Percentiles rank a stretch among this genome's conserved stretches.
phyloP scores from a whole-genome alignment of 2,329 filamentous ascomycete species.

The Botrytis paeoniae region DNA sequence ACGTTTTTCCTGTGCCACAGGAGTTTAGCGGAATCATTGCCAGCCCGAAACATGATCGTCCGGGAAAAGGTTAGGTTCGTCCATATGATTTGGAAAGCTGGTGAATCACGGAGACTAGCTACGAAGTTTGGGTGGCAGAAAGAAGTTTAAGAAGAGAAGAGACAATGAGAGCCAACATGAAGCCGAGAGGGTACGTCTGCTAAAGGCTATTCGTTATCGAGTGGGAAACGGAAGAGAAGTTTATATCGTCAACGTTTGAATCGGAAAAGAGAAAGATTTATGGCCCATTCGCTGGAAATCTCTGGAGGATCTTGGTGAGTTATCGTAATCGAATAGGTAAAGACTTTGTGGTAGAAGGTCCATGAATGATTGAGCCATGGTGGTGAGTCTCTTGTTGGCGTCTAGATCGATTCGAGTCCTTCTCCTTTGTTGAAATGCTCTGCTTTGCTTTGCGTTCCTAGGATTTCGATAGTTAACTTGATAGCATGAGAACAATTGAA shows the following conservation, averaged over 20 bases:
- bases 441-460: neutral
- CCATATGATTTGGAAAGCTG: neutral
- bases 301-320: neutral
- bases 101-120: neutral
- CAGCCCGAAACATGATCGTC: neutral
- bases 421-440: neutral
- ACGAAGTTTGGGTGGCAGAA: neutral
- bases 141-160: neutral
- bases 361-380: neutral
- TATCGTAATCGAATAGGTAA: neutral
- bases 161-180: neutral
- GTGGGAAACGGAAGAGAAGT: neutral
- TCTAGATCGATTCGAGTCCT: neutral
- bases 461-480: neutral
- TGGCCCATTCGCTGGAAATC: neutral
- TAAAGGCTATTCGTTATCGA: neutral
- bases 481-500: neutral
- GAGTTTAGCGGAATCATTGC: neutral
- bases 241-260: neutral
- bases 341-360: neutral
- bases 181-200: neutral
- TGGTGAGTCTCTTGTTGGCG: neutral
- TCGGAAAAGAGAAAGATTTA: neutral
- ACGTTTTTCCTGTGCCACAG: neutral
- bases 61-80: neutral